phyloP scores from a whole-genome alignment of 148 eudicot species.

The Vaccinium myrtillus region DNA sequence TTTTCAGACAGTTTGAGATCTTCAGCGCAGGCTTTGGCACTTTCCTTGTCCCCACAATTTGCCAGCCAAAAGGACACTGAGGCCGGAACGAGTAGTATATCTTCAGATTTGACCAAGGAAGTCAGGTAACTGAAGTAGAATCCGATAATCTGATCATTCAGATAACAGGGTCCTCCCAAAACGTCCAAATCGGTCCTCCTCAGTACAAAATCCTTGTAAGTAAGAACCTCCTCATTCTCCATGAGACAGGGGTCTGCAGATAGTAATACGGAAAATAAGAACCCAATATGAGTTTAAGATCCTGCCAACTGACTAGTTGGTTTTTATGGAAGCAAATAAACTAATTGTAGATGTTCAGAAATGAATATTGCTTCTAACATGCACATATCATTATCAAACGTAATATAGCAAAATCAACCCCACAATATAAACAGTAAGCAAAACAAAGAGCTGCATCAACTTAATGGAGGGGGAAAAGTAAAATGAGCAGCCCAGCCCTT shows the following conservation, averaged over 20 bases:
- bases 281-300: too few species aligned
- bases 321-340: too few species aligned
- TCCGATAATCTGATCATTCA: neutral
- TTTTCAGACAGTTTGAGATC: conserved; percentile 13
- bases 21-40: neutral
- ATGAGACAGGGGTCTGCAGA: neutral
- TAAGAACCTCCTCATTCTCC: neutral
- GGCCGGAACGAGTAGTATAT: neutral
- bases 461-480: too few species aligned
- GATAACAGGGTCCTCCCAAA: neutral
- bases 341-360: neutral
- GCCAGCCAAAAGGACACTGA: conserved; percentile 6
- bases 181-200: neutral
- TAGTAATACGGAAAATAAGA: neutral
- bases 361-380: neutral
- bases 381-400: too few species aligned
- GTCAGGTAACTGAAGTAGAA: neutral
- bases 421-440: neutral
- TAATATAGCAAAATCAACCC: neutral
- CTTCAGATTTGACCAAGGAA: neutral
- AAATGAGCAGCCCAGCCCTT: too few species aligned
- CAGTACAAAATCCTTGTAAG: neutral
- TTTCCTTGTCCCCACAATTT: neutral
- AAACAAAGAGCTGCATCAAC: neutral
- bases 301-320: too few species aligned